Percentiles rank a stretch among this genome's conserved stretches.
Conservation (phyloP, 2,329 filamentous ascomycete species). For the Raffaelea deltoideospora region DNA sequence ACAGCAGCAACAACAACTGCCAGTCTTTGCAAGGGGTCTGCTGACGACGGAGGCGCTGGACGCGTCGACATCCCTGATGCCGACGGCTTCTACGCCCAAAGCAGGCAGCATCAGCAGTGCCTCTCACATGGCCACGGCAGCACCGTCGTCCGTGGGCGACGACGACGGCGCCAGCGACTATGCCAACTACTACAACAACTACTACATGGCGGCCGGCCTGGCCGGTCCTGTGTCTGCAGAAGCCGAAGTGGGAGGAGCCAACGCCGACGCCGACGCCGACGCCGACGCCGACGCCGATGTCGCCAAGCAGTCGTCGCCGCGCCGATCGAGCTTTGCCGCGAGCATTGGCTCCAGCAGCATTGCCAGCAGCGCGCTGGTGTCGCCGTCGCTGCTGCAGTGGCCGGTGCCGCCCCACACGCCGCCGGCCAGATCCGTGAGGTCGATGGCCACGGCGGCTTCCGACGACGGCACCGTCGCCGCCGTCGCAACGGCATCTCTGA, state of each 20-base stretch:
- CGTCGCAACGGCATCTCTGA: neutral
- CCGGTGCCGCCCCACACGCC: constrained; percentile 9
- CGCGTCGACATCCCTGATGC: too few species aligned
- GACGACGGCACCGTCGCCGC: neutral
- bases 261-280: neutral
- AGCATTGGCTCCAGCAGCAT: constrained; percentile 8
- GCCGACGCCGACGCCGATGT: neutral
- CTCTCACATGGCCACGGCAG: too few species aligned
- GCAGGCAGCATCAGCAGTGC: too few species aligned
- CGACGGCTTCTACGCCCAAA: too few species aligned
- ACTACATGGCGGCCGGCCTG: neutral
- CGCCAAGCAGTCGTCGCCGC: neutral
- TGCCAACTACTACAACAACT: too few species aligned
- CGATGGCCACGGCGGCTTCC: neutral
- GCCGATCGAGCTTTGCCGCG: neutral
- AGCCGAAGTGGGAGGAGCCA: too few species aligned
- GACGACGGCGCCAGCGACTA: too few species aligned
- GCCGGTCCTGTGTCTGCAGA: neutral
- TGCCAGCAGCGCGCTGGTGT: constrained; percentile 9
- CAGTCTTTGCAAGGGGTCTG: too few species aligned
- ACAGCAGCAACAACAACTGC: too few species aligned
- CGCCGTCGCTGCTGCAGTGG: constrained; percentile 6
- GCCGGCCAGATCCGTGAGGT: too few species aligned
- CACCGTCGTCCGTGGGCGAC: too few species aligned
- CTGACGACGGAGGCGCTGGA: too few species aligned